Evolutionary conservation across 2,329 filamentous ascomycete species (phyloP).

Genomic region (Drechslera avenae): DNA sequence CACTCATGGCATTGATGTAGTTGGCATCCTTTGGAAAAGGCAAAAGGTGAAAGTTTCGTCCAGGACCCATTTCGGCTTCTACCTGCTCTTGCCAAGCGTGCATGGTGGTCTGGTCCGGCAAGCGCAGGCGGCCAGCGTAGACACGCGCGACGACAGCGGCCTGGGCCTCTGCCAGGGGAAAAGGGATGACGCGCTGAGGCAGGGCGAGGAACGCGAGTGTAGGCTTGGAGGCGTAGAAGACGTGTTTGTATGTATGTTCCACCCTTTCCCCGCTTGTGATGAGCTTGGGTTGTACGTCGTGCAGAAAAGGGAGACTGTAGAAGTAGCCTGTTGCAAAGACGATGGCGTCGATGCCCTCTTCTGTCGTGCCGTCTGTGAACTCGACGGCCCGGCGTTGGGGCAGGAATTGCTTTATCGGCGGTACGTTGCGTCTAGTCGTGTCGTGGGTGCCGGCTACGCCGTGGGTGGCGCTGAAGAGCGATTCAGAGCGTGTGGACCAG

Average conservation of each 20-base stretch:
- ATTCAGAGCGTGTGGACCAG: constrained; percentile 30
- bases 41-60: constrained; percentile 60
- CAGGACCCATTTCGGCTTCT: constrained; percentile 52
- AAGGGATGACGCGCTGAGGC: constrained; percentile 85
- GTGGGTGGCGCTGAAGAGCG: constrained; percentile 21
- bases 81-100: constrained; percentile 64
- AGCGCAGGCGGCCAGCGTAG: constrained; percentile 70
- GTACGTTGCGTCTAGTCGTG: constrained; percentile 60
- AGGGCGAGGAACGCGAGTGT: constrained; percentile 78
- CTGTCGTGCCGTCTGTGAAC: constrained; percentile 69
- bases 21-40: constrained; percentile 66
- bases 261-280: constrained; percentile 73
- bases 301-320: constrained; percentile 78
- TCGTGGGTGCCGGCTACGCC: constrained; percentile 24
- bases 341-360: constrained; percentile 72
- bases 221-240: constrained; percentile 76
- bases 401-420: constrained; percentile 60
- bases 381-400: constrained; percentile 64
- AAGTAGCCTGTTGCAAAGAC: constrained; percentile 91
- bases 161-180: constrained; percentile 79
- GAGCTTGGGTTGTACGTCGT: constrained; percentile 60
- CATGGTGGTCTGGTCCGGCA: constrained; percentile 72
- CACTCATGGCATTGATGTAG: constrained; percentile 72
- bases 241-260: constrained; percentile 74
- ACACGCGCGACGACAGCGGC: constrained; percentile 76